These are phyloP conservation scores for Andrographis paniculata DNA, from an alignment of 305 asterid species.

Conservation along the genomic window DNA sequence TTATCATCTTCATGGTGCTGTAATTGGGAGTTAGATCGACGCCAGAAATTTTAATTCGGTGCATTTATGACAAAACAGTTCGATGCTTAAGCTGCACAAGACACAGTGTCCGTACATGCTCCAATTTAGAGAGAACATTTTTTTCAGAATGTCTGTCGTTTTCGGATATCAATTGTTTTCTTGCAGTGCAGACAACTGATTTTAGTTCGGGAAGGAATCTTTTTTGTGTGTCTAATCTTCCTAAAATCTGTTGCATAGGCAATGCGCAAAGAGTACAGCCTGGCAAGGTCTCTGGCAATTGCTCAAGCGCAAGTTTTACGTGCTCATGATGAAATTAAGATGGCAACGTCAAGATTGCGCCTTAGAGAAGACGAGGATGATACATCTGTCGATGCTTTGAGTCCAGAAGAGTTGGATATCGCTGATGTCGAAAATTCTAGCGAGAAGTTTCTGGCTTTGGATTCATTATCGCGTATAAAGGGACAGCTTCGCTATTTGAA, in stretches of 20 bases:
- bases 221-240: constrained; percentile 3
- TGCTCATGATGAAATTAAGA: constrained; percentile 91
- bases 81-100: too few relatives aligned
- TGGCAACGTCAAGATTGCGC: constrained; percentile 93
- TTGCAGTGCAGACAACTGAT: too few relatives aligned
- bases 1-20: too few relatives aligned
- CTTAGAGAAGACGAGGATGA: constrained; percentile 71
- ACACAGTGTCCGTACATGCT: too few relatives aligned
- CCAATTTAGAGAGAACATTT: too few relatives aligned
- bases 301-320: constrained; percentile 92
- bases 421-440: constrained; percentile 83
- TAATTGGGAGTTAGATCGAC: too few relatives aligned
- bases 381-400: constrained; percentile 71
- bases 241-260: constrained; percentile 35
- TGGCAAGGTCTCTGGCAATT: constrained; percentile 71
- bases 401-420: constrained; percentile 66
- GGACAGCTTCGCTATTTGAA: constrained; percentile 97
- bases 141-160: too few relatives aligned
- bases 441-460: constrained; percentile 74
- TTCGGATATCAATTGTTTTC: too few relatives aligned
- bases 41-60: too few relatives aligned
- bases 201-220: too few relatives aligned
- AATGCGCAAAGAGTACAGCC: constrained; percentile 91
- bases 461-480: constrained; percentile 65
- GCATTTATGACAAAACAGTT: too few relatives aligned